Percentiles rank a stretch among this genome's conserved stretches.
These are phyloP conservation scores for Ormosia semicastrata DNA, from an alignment of 306 rosid genomes.

Conservation along the genomic window DNA sequence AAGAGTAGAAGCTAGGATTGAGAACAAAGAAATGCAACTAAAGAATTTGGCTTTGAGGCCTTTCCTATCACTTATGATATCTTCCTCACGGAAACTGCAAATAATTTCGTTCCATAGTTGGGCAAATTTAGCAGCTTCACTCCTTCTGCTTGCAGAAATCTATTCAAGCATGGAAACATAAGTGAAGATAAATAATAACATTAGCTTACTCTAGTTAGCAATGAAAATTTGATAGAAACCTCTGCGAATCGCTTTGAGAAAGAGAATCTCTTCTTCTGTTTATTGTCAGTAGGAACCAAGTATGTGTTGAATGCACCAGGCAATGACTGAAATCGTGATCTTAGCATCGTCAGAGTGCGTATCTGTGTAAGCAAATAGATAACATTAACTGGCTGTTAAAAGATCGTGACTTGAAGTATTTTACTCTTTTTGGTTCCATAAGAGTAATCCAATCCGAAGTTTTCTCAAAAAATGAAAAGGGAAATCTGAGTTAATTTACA, in stretches of 20 bases:
- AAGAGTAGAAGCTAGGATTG: constrained; percentile 18
- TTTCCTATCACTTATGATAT: constrained; percentile 87
- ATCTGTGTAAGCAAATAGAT: constrained; percentile 53
- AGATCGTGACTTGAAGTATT: not conserved
- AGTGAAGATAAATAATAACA: constrained; percentile 21
- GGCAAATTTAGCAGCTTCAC: constrained; percentile 98
- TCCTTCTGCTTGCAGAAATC: constrained; percentile 84
- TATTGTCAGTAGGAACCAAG: constrained; percentile 91
- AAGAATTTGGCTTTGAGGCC: constrained; percentile 36
- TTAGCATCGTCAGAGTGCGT: constrained; percentile 91
- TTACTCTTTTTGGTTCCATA: not conserved
- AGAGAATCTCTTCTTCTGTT: constrained; percentile 66
- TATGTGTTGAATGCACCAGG: constrained; percentile 95
- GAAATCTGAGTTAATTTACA: not conserved
- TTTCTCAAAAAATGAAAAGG: not conserved
- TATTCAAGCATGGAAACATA: constrained; percentile 34
- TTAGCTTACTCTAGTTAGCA: constrained; percentile 14
- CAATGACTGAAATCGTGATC: constrained; percentile 91
- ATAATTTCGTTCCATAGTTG: constrained; percentile 96
- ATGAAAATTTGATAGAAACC: constrained; percentile 49
- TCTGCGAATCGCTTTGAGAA: constrained; percentile 80
- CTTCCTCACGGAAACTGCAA: constrained; percentile 98
- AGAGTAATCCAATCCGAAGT: constrained; percentile 14
- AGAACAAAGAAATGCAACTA: constrained; percentile 17
- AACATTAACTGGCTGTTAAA: constrained; percentile 15